phyloP scores from a whole-genome alignment of 2,329 filamentous ascomycete genomes.

The Onygena corvina region DNA sequence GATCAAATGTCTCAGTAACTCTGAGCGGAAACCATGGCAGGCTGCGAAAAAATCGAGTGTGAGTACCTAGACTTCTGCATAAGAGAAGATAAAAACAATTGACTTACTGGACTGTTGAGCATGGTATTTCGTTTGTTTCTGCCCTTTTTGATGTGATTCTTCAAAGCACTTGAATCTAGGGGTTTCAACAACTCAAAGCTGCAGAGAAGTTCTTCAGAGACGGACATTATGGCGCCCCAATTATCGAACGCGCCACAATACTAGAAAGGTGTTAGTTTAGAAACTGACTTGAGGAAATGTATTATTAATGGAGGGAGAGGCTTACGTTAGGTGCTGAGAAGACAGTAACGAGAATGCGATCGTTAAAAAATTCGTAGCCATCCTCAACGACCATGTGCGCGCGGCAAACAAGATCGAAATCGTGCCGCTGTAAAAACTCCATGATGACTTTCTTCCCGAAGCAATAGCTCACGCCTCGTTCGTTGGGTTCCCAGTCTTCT shows the following conservation, averaged over 20 bases:
- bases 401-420: conserved; percentile 93
- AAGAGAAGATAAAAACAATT: conserved; percentile 16
- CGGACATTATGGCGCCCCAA: conserved; percentile 98
- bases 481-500: conserved; percentile 93
- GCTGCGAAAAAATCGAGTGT: too few relatives aligned
- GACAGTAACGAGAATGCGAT: conserved; percentile 86
- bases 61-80: background rate
- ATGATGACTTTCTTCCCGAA: conserved; percentile 98
- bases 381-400: conserved; percentile 99
- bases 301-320: conserved; percentile 18
- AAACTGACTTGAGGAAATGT: background rate
- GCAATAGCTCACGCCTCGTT: conserved; percentile 93
- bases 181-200: conserved; percentile 96
- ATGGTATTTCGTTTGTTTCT: conserved; percentile 88
- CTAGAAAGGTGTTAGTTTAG: conserved; percentile 39
- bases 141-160: conserved; percentile 98
- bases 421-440: conserved; percentile 84
- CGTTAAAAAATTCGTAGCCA: conserved; percentile 97
- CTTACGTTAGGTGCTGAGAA: conserved; percentile 95
- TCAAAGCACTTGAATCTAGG: conserved; percentile 85
- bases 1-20: conserved; percentile 27
- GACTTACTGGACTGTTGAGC: conserved; percentile 89
- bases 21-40: conserved; percentile 35
- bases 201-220: conserved; percentile 82
- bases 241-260: conserved; percentile 99